Conservation (phyloP, 257 asterid species). For the Cynanchum wilfordii region DNA sequence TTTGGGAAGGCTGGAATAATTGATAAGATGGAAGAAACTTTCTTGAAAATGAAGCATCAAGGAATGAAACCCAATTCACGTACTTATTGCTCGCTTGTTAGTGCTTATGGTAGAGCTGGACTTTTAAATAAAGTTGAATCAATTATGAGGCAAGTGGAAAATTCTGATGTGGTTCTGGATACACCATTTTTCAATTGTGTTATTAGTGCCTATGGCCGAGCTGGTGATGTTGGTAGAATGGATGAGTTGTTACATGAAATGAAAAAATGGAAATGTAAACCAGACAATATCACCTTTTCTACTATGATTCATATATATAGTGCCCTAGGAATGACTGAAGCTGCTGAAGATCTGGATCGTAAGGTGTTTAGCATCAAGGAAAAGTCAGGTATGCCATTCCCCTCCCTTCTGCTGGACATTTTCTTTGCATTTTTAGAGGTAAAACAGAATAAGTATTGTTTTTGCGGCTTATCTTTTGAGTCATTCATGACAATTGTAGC, state of each 20-base stretch:
- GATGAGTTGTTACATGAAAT: slow-evolving; percentile 56
- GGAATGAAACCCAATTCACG: slow-evolving; percentile 80
- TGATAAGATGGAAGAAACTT: slow-evolving; percentile 67
- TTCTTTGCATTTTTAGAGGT: not conserved
- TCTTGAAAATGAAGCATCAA: slow-evolving; percentile 75
- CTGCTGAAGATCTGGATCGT: slow-evolving; percentile 54
- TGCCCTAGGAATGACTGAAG: slow-evolving; percentile 59
- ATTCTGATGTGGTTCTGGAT: slow-evolving; percentile 72
- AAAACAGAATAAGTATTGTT: not conserved
- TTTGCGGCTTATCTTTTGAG: not conserved
- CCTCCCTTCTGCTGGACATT: not conserved
- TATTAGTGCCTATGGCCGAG: slow-evolving; percentile 68
- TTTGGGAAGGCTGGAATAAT: slow-evolving; percentile 70
- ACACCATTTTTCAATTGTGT: slow-evolving; percentile 71
- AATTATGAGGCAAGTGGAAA: slow-evolving; percentile 70
- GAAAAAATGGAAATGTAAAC: slow-evolving; percentile 62
- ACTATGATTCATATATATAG: slow-evolving; percentile 63
- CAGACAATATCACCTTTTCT: slow-evolving; percentile 62
- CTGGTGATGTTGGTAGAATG: slow-evolving; percentile 68
- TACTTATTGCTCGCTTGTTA: slow-evolving; percentile 71
- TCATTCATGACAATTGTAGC: not conserved
- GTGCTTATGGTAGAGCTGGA: slow-evolving; percentile 68
- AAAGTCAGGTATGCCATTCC: slow-evolving; percentile 21
- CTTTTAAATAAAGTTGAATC: slow-evolving; percentile 53
- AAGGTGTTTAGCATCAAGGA: slow-evolving; percentile 26